These are phyloP conservation scores for Polytrichum commune DNA, from an alignment of 225 moss, liverwort and hornwort species.

Conservation along the genomic window DNA sequence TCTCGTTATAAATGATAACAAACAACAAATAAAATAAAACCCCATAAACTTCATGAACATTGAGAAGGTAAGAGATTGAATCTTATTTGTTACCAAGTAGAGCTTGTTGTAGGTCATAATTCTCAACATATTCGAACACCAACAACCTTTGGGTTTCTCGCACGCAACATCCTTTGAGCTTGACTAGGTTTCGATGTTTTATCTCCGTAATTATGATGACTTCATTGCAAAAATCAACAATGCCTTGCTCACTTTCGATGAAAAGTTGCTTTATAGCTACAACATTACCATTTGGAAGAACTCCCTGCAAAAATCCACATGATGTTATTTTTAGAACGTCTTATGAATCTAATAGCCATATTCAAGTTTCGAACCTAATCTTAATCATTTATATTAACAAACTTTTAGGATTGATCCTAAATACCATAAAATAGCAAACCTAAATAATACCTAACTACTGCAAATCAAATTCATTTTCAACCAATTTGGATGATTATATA, in stretches of 20 bases:
- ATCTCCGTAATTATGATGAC: constrained; percentile 35
- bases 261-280: constrained; percentile 6
- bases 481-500: not conserved
- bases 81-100: not conserved
- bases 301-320: not conserved
- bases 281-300: not conserved
- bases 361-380: no score
- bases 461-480: no score
- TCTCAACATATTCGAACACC: constrained; percentile 28
- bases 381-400: not conserved
- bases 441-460: no score
- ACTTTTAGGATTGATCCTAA: not conserved
- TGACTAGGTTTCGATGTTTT: constrained; percentile 40
- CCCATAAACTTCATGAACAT: no score
- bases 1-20: no score
- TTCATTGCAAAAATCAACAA: constrained; percentile 45
- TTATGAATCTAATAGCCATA: no score
- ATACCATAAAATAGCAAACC: no score
- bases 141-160: constrained; percentile 16
- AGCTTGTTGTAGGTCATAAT: constrained; percentile 15
- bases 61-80: no score
- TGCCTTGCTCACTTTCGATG: constrained; percentile 6
- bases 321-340: not conserved
- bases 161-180: constrained; percentile 43
- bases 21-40: no score